These are phyloP conservation scores for Lumnitzera racemosa DNA, from an alignment of 345 rosid species.

Conservation along the genomic window DNA sequence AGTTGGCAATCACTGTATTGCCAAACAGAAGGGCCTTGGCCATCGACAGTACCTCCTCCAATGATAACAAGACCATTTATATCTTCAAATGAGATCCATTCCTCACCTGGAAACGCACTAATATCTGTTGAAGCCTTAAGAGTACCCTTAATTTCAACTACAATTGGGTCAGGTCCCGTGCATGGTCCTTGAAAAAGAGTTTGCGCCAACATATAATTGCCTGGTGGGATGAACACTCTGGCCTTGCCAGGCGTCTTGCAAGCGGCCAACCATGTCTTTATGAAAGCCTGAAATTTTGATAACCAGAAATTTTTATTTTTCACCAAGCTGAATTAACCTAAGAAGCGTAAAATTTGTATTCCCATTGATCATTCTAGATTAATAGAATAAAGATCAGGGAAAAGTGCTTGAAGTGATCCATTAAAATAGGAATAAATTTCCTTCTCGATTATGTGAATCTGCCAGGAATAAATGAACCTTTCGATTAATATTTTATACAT, in stretches of 20 bases:
- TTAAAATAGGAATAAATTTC: no score
- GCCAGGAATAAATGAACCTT: no score
- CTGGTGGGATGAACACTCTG: conserved; percentile 32
- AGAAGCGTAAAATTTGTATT: background rate
- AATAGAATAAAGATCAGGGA: no score
- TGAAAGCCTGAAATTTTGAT: conserved; percentile 18
- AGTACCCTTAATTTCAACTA: conserved; percentile 29
- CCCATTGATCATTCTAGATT: background rate
- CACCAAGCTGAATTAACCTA: background rate
- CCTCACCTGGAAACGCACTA: conserved; percentile 18
- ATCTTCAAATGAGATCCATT: conserved; percentile 47
- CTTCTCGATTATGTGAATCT: no score
- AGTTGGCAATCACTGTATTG: conserved; percentile 15
- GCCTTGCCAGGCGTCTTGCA: conserved; percentile 27
- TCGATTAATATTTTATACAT: no score
- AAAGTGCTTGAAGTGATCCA: no score
- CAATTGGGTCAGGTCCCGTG: conserved; percentile 15
- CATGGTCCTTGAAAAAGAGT: conserved; percentile 41
- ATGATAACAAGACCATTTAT: conserved; percentile 36
- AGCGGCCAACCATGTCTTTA: conserved; percentile 33
- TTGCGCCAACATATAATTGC: conserved; percentile 25
- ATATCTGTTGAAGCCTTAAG: conserved; percentile 24
- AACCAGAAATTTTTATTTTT: background rate
- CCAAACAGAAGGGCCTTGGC: conserved; percentile 59
- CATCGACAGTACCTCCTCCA: conserved; percentile 57